A percentile compares a stretch with the other conserved stretches of the same genome.
Evolutionary conservation across 2,329 filamentous ascomycete genomes (phyloP).

Genomic region (Dactylellina sp.): DNA sequence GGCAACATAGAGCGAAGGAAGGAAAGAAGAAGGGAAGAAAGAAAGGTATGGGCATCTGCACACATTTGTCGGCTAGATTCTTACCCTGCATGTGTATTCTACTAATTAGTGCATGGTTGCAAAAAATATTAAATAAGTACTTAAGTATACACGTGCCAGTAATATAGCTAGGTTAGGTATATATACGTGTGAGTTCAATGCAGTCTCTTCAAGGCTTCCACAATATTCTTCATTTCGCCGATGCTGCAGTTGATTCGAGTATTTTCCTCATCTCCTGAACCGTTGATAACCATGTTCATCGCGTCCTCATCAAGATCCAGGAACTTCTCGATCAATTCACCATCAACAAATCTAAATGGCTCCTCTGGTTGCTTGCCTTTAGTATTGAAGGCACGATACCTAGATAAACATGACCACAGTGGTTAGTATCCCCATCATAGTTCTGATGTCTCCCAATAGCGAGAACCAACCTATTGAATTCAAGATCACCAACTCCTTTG

Average conservation of each 20-base stretch:
- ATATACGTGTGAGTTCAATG: slow-evolving; percentile 69
- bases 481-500: slow-evolving; percentile 76
- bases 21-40: no score
- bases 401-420: neutral
- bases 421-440: neutral
- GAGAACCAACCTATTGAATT: slow-evolving; percentile 72
- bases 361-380: slow-evolving; percentile 76
- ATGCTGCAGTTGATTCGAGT: slow-evolving; percentile 66
- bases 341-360: slow-evolving; percentile 89
- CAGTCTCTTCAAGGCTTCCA: slow-evolving; percentile 74
- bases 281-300: slow-evolving; percentile 69
- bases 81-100: no score
- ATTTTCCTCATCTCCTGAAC: slow-evolving; percentile 66
- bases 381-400: slow-evolving; percentile 84
- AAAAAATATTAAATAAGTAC: no score
- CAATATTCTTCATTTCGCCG: slow-evolving; percentile 68
- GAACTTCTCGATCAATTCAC: slow-evolving; percentile 88
- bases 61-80: no score
- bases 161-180: no score
- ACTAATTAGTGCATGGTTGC: no score
- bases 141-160: no score
- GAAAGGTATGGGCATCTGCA: no score
- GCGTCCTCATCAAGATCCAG: slow-evolving; percentile 74
- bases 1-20: no score
- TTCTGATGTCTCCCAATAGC: neutral